Base-by-base conservation (phyloP, 768 basidiomycete species). In the Suillus weaverae region DNA sequence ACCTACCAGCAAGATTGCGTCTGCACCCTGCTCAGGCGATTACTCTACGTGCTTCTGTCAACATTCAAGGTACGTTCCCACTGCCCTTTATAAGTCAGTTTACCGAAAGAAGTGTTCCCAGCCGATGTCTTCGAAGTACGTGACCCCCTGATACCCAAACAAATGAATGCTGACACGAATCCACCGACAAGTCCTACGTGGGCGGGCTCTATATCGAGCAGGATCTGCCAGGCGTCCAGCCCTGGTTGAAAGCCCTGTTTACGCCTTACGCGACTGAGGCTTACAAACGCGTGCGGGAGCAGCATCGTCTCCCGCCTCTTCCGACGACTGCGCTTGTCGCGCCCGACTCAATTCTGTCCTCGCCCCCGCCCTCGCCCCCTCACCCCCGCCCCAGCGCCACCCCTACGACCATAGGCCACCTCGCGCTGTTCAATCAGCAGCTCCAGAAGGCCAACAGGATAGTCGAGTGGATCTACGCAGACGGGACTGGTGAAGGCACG, bases 361-460 rank as follows among this genome's bases (percentile, higher is more conserved):
- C 67, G 1, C n/a, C 59, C 38, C 11, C 62, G 2, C 64, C 71
- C 56, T 66, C 71, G 60, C 55, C 72, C 18, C 38, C 61, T 32
- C 30, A 66, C 11, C 60, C 62, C 62, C 36, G 57, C 13, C 67
- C 35, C n/a, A 4, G 56, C 9, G 65, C 72, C 48, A 62, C 72
- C 18, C 64, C 74, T 35, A 71, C 77, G 14, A 78, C 73, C 56
- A 75, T 77, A 38, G 92, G 92, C 5, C 89, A 93, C 71, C 84
- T 94, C 13, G 88, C 89, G 43, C 76, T 94, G 61, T 92, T 94
- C 81, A 94, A 94, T 72, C 91, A 93, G 77, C 80, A 84, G 63
- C 73, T 93, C 62, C 87, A 90, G 76, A 89, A 85, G 75, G 69
- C 72, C 33, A 81, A 79, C 70, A 81, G 79, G 61, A 70, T 75